Base-by-base conservation (phyloP, 106 monocot genomes). In the Amphibolis antarctica region DNA sequence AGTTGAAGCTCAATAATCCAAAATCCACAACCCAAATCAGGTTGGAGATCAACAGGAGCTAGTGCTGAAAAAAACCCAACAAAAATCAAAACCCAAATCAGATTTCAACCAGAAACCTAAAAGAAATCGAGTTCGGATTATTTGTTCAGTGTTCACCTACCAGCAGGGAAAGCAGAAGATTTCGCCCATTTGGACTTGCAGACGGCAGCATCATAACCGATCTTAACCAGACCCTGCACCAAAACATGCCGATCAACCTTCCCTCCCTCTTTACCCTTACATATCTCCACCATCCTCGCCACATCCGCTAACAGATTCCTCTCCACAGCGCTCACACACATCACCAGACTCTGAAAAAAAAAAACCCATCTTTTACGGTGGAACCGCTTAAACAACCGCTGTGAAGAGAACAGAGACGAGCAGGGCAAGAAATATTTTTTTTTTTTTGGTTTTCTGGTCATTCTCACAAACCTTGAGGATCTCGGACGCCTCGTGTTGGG, bases 171-270 rank as follows among this genome's bases (percentile, higher is more conserved):
- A 14, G 79, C 44, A 6, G 74, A 43, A 48, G 84, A 55, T 44
- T 81, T 88, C 28, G 81, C 84, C 84, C 88, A 88, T 2, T 62
- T 67, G 44, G 84, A 88, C 28, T 66, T 79, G 74, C 88, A 88
- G 48, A 77, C 24, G 64, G 79, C 70, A 9, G 88, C 76, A 49
- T 88, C 79, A 68, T 81, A 79, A 5, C 81, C 88, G 25, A 88
- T 56, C 5, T 63, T 17, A 28, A 31, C 49, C n/a, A 88, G 79
- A 12, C 66, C 68, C 0, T 71, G 76, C 22, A 71, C 55, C 1
- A 82, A 55, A 65, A 79, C 71, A 62, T 65, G 36, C 13, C 53
- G 74, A 46, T 44, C 66, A 18, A 68, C 68, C 12, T 50, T 46
- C 26, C 66, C 69, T 27, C 13, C 48, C 23, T 22, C 45, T 19